These are phyloP conservation scores for Gonium pectorale DNA, from an alignment of 139 green algal genomes.

Conservation along the genomic window DNA sequence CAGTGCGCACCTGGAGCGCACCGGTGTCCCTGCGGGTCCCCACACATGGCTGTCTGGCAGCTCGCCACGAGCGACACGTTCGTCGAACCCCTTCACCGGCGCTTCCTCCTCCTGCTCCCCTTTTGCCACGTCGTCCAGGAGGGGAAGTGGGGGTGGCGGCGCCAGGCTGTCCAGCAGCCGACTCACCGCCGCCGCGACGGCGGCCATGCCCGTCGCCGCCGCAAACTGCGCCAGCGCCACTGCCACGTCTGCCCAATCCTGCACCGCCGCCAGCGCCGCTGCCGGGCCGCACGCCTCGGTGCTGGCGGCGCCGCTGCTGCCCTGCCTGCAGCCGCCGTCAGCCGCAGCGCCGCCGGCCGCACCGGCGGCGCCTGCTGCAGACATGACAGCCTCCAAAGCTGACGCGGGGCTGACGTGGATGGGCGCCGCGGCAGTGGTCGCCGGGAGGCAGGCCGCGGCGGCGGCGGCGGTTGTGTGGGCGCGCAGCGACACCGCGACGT, in stretches of 20 bases:
- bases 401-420: no score
- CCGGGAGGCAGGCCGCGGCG: no score
- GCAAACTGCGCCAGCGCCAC: slow-evolving; percentile 3
- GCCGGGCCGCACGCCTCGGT: background rate
- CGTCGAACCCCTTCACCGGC: background rate
- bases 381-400: no score
- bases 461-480: no score
- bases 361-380: background rate
- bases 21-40: no score
- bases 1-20: no score
- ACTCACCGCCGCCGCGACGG: background rate
- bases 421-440: background rate
- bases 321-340: background rate
- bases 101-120: background rate
- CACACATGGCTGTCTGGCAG: no score
- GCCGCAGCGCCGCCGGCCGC: background rate
- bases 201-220: background rate
- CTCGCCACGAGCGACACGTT: no score
- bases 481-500: no score
- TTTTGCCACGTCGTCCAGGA: no score
- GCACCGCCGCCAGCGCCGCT: background rate
- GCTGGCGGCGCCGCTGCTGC: background rate
- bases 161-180: background rate
- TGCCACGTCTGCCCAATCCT: slow-evolving; percentile 4
- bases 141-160: background rate